Conservation (phyloP, 1,284 basidiomycete species). For the Sanguinoderma infundibulare region DNA sequence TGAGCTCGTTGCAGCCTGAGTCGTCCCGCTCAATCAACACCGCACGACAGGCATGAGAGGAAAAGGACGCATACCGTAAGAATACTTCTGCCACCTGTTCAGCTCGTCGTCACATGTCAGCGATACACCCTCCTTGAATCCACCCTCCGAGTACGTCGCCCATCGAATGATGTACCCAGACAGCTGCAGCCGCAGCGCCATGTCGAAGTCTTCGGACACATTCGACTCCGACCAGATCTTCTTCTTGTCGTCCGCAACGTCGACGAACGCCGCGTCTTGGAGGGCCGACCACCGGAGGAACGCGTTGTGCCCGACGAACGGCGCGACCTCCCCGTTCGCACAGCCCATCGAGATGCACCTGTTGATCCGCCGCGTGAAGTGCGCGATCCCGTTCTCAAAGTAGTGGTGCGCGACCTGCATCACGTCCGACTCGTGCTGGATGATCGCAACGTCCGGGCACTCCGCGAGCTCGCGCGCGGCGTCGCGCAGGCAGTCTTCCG, state of each 20-base stretch:
- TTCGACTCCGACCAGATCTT: conserved; percentile 88
- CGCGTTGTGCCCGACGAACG: conserved; percentile 89
- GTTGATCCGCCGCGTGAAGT: conserved; percentile 84
- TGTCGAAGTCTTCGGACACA: conserved; percentile 85
- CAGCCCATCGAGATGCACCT: conserved; percentile 76
- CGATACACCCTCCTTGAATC: conserved; percentile 89
- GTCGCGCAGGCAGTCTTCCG: conserved; percentile 86
- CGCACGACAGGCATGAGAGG: neutral
- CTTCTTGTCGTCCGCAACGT: conserved; percentile 61
- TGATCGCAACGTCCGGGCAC: conserved; percentile 80
- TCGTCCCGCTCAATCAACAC: neutral
- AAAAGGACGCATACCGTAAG: conserved; percentile 61
- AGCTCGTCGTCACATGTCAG: conserved; percentile 81
- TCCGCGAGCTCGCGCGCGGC: conserved; percentile 81
- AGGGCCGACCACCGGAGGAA: conserved; percentile 86
- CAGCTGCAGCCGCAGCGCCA: conserved; percentile 66
- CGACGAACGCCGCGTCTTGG: conserved; percentile 79
- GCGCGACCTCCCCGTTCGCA: conserved; percentile 81
- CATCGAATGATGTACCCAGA: conserved; percentile 80
- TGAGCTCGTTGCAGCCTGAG: conserved; percentile 67
- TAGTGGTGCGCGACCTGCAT: conserved; percentile 89
- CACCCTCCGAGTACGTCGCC: conserved; percentile 82
- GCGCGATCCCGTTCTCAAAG: conserved; percentile 86
- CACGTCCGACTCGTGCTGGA: conserved; percentile 85
- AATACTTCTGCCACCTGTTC: conserved; percentile 88